A percentile compares a stretch with the other conserved stretches of the same genome.
These are phyloP conservation scores for Taphrina wiesneri DNA, from an alignment of 1,139 yeast species.

Conservation along the genomic window DNA sequence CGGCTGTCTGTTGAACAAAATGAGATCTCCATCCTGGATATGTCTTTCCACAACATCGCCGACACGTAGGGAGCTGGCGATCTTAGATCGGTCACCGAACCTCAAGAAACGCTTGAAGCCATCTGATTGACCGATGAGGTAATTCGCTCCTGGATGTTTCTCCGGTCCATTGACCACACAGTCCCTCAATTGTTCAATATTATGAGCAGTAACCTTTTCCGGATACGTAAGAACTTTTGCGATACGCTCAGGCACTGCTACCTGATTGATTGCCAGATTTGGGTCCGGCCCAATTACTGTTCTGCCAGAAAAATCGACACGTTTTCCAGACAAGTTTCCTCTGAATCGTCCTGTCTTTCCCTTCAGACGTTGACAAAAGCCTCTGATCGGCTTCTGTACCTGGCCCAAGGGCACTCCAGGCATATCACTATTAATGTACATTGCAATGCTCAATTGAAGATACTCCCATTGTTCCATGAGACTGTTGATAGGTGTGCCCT, in stretches of 20 bases:
- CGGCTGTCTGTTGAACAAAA: conserved; percentile 95
- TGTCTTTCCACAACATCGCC: conserved; percentile 99
- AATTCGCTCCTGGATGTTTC: conserved; percentile 94
- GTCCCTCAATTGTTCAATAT: conserved; percentile 70
- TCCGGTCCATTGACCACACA: conserved; percentile 83
- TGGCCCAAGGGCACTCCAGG: conserved; percentile 49
- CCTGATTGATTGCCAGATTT: conserved; percentile 78
- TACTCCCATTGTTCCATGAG: conserved; percentile 99
- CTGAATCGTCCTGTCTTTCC: conserved; percentile 99
- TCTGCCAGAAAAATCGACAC: conserved; percentile 98
- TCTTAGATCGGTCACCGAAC: conserved; percentile 77
- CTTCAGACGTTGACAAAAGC: conserved; percentile 93
- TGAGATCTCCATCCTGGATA: conserved; percentile 94
- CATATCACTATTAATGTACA: conserved; percentile 95
- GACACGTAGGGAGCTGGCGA: conserved; percentile 72
- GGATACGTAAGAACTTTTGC: conserved; percentile 96
- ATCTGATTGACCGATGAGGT: conserved; percentile 77
- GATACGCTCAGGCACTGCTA: conserved; percentile 95
- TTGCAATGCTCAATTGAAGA: conserved; percentile 89
- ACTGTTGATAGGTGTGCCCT: conserved; percentile 87
- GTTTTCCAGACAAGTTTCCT: conserved; percentile 95
- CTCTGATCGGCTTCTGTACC: conserved; percentile 72
- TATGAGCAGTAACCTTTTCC: conserved; percentile 88
- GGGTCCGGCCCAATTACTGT: conserved; percentile 99
- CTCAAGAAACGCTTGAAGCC: conserved; percentile 82